Base-by-base conservation (phyloP, 2,329 filamentous ascomycete species). In the Fusarium dlaminii region DNA sequence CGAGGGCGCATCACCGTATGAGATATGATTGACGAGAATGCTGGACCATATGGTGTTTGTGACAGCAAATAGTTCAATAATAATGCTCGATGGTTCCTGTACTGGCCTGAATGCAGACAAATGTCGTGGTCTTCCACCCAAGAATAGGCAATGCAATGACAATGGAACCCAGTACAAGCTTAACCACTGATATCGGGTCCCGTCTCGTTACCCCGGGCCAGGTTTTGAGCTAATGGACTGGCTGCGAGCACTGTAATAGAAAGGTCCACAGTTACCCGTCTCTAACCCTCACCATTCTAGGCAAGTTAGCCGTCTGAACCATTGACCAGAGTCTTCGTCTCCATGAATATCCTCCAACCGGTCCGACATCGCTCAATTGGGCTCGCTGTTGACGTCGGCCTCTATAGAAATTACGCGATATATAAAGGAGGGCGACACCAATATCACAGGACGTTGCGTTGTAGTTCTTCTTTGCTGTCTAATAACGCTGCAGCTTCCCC, bases 1-100 rank as follows among this genome's bases (percentile, higher is more conserved):
- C 20, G 83, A 89, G 54, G 90, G 89, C 1, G 87, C 86, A 8
- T 83, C 87, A 72, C 85, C 90, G 36, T 94, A 93, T 79, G 83
- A 86, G 69, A 83, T 87, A 43, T 87, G 68, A 82, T 48, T 39
- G 20, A 54, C 22, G 39, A 62, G 34, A 20, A 12, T 70, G n/a
- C 30, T 52, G 32, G 8, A 30, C 12, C 7, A 55, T 55, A 13
- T 29, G 3, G 24, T 48, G 45, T 48, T 30, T 48, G 27, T 29
- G 14, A 27, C 45, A 43, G 22, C 27, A 8, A 48, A 48, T 30
- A 6, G 29, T 29, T 22, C 4, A 9, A 30, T 8, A 22, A 15
- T 17, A 29, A 48, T 30, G 27, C 45, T 29, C 45, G 6, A 27
- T 17, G 20, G 29, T 36, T 34, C 24, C n/a, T 30, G 49, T 24